phyloP scores from a whole-genome alignment of 2,329 filamentous ascomycete genomes.

The Tolypocladium sp. region DNA sequence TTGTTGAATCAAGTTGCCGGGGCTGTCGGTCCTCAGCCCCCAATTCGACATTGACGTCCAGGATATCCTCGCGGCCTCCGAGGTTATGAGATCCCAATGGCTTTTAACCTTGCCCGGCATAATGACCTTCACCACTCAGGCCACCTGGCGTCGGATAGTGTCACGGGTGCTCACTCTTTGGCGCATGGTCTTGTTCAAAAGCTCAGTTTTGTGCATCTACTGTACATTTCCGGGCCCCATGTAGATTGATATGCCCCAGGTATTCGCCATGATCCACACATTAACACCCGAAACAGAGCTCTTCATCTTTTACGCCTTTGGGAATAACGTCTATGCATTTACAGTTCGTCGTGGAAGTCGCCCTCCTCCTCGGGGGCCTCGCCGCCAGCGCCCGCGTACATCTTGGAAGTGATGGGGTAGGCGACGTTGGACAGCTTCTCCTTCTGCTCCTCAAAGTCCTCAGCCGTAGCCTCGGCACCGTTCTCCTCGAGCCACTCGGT shows the following conservation, averaged over 20 bases:
- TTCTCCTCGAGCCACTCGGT: slow-evolving; percentile 97
- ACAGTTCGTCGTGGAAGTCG: slow-evolving; percentile 71
- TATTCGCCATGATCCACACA: neutral
- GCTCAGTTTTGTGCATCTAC: neutral
- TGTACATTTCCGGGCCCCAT: neutral
- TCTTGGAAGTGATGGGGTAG: slow-evolving; percentile 98
- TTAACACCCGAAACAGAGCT: slow-evolving; percentile 2
- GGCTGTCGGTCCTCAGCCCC: too few relatives aligned
- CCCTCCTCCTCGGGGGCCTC: slow-evolving; percentile 56
- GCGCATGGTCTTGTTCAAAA: neutral
- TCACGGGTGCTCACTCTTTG: neutral
- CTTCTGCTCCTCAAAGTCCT: slow-evolving; percentile 99
- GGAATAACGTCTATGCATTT: slow-evolving; percentile 33
- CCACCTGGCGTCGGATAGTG: neutral
- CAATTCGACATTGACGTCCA: too few relatives aligned
- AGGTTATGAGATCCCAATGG: too few relatives aligned
- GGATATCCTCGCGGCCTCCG: too few relatives aligned
- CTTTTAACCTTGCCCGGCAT: too few relatives aligned
- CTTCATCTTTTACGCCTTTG: slow-evolving; percentile 1
- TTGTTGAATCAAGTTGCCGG: too few relatives aligned
- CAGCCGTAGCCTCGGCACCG: slow-evolving; percentile 69
- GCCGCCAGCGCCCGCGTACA: slow-evolving; percentile 61
- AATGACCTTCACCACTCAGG: neutral
- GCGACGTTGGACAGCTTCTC: slow-evolving; percentile 96
- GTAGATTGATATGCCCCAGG: neutral